Evolutionary conservation across 1,284 basidiomycete genomes (phyloP), one percentile per base, ranked within the genome.

Genomic region (Kalmanozyma brasiliensis): DNA sequence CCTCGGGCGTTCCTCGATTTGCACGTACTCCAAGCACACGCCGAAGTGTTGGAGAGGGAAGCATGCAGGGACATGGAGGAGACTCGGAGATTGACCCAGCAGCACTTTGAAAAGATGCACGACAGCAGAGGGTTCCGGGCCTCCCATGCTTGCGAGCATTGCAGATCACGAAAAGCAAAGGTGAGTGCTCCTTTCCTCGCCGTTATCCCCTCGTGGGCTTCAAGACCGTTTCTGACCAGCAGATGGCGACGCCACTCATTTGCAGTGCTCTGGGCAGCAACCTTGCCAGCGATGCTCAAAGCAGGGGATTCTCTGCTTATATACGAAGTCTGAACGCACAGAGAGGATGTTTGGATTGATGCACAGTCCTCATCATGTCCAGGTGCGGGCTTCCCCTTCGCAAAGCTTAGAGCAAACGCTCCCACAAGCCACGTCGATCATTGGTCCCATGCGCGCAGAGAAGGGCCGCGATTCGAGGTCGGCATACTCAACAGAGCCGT

Each of bases 131-230:
- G 44, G 2, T 35, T 56, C 23, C 58, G 68, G 2, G 58, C 52
- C 2, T 59, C 58, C 10, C 68, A 66, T 34, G 68, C 68, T 24
- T 71, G 68, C 34, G 68, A 71, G 23, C 55, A 59, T 26, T 71
- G 68, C 23, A 42, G 68, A 0, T 48, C 62, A 14, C 42, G 68
- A 2, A 71, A 71, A 37, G 68, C 68, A 14, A 71, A 71, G 46
- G 68, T 66, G 17, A 44, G 68, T 49, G n/a, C 24, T 42, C 26
- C 23, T 8, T 19, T 11, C n/a, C n/a, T n/a, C n/a, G n/a, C n/a
- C n/a, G n/a, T n/a, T 10, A 14, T 22, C 10, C n/a, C 24, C 20
- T 33, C n/a, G 6, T 29, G 6, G 6, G 26, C 11, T 29, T 29
- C 6, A 11, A 29, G 26, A n/a, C 26, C 6, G 11, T 11, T 29